Evolutionary conservation across 2,329 filamentous ascomycete species (phyloP), one percentile per base, ranked within the genome.

Genomic region (Cyclaneusma minus): DNA sequence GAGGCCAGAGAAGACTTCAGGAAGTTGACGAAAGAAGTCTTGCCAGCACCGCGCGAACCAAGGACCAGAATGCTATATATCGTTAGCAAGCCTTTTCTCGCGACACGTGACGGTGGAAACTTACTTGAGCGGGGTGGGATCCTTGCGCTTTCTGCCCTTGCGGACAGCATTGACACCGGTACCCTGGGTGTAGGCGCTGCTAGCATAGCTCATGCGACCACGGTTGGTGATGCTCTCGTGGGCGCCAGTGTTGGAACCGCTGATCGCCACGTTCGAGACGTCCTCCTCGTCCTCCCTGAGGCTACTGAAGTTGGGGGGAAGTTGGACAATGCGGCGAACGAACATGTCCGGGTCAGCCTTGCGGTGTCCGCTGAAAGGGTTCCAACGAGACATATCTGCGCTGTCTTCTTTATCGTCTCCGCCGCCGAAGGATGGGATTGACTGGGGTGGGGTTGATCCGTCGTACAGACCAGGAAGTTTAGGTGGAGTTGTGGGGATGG

Each of bases 51-150:
- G 32, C 80, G 75, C 25, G 83, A 78, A 33, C 89, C 89, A 43
- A 95, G 71, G 33, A 98, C 75, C 32, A 98, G 69, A 40, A 98
- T 74, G 51, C 87, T 95, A 35, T 6, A 29, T 8, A 19, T 11
- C 14, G 22, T 29, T 6, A 31, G 24, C n/a, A n/a, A 22, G 23
- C 21, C 15, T 21, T n/a, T 6, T 16, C 28, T 21, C 16, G 11
- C 16, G 8, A 21, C 16, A n/a, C n/a, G n/a, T n/a, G 11, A 24
- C 5, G 7, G 22, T 17, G 11, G 11, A 13, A 31, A 68, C 84
- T 68, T 62, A 95, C 87, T 98, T 98, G 68, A 95, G 93, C 1
- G 89, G 84, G 7, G 87, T 94, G 6, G 89, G 89, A 47, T 98
- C 89, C 62, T 93, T 95, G 58, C 89, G 76, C 60, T 87, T 78